Evolutionary conservation across 441 rosid species (phyloP), one percentile per base, ranked within the genome.

Genomic region (Eutrema salsugineum): DNA sequence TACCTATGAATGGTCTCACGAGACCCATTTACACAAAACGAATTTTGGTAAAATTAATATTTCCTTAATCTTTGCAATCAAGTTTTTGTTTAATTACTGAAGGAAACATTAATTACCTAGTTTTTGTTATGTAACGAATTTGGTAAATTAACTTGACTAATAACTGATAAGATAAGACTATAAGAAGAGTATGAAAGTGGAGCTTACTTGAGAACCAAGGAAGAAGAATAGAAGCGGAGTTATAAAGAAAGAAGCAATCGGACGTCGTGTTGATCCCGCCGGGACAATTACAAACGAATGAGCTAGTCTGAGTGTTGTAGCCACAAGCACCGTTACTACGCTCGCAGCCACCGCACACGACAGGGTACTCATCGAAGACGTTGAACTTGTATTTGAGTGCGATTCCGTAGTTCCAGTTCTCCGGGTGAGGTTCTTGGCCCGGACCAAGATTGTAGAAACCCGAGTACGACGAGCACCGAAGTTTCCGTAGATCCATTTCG

Each of bases 321-420:
- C 91, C 96, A 75, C 98, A 94, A 47, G 81, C 96, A 42, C 99
- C 99, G 48, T 85, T 72, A 67, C 91, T 94, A 58, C 79, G 85
- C 81, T 94, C 96, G 35, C 99, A 94, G 32, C 78, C 76, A 17
- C 76, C 82, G 43, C 99, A 94, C 0, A 84, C 57, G 32, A 48
- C 78, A 8, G 96, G 97, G 22, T 88, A 94, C 46, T 94, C 90
- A 56, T 91, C 81, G 24, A 86, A 87, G 38, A 90, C 97, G 65
- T 85, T 88, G 57, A 88, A 90, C 88, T 86, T 94, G 36, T 94
- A 94, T 42, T 91, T 85, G 6, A 94, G 72, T 11, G 97, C 88
- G 1, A 94, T 85, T 9, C 97, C 97, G 12, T 90, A 94, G 78
- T 88, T 86, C 99, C 99, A 91, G 6, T 83, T 85, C 19, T 90